These are phyloP conservation scores for Logfia minima DNA, from an alignment of 129 eudicot species.

Conservation along the genomic window DNA sequence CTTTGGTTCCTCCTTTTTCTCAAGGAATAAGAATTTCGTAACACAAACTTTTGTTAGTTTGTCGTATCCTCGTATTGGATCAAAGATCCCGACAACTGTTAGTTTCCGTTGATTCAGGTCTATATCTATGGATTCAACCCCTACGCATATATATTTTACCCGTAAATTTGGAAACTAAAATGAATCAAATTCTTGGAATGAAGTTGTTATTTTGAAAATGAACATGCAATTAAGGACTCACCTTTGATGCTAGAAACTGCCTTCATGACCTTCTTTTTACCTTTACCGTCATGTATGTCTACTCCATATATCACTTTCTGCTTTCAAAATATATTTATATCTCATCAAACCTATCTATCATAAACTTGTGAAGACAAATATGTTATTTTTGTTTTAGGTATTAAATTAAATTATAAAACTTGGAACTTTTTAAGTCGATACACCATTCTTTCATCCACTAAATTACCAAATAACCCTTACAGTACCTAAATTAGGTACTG, in stretches of 20 bases:
- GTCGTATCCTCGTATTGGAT: constrained; percentile 21
- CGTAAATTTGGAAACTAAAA: not conserved
- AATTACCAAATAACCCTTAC: too few species aligned
- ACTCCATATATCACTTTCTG: constrained; percentile 27
- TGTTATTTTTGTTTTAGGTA: not conserved
- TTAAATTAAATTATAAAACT: too few species aligned
- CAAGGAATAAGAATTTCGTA: constrained; percentile 18
- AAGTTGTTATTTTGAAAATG: not conserved
- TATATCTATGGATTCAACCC: constrained; percentile 24
- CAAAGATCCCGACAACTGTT: constrained; percentile 39
- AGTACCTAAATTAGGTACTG: too few species aligned
- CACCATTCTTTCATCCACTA: too few species aligned
- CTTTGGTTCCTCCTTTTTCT: constrained; percentile 21
- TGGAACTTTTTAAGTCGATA: too few species aligned
- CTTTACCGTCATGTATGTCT: constrained; percentile 23
- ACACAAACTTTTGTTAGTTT: constrained; percentile 26
- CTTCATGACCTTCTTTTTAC: constrained; percentile 30
- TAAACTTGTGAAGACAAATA: too few species aligned
- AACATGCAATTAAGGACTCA: not conserved
- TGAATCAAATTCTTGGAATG: not conserved
- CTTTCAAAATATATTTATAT: not conserved
- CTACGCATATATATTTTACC: not conserved
- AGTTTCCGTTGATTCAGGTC: constrained; percentile 32
- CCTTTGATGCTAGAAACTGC: constrained; percentile 31
- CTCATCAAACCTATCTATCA: not conserved